Evolutionary conservation across 345 rosid genomes (phyloP).

Genomic region (Gossypioides kirkii): DNA sequence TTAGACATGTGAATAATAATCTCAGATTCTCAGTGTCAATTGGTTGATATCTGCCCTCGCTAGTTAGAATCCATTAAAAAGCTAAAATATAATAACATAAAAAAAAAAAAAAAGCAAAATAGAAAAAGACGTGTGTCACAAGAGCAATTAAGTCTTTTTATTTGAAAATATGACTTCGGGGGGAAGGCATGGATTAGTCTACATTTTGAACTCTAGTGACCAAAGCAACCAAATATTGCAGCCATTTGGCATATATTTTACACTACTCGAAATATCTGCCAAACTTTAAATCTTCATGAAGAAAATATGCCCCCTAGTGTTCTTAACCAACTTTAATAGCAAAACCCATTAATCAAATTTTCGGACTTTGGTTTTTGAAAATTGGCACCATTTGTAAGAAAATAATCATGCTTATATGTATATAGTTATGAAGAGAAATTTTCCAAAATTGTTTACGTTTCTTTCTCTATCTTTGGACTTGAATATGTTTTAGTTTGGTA

Average conservation of each 20-base stretch:
- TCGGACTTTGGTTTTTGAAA: not conserved
- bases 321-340: not conserved
- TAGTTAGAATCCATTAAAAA: not conserved
- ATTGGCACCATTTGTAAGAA: constrained; percentile 16
- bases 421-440: not conserved
- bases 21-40: not conserved
- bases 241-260: not conserved
- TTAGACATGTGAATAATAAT: not conserved
- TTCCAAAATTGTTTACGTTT: not conserved
- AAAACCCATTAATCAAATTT: not conserved
- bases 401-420: constrained; percentile 29
- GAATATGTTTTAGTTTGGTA: constrained; percentile 19
- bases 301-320: constrained; percentile 17
- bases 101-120: not conserved
- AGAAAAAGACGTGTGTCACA: not conserved
- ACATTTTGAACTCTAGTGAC: constrained; percentile 5
- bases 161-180: not conserved
- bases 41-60: not conserved
- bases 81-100: not conserved
- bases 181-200: constrained; percentile 11
- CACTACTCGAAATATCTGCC: constrained; percentile 1
- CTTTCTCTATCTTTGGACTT: constrained; percentile 15
- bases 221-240: not conserved
- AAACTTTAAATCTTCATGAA: not conserved
- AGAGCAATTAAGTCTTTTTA: constrained; percentile 3